Percentiles rank a stretch among this genome's conserved stretches.
Conservation (phyloP, 495 filamentous ascomycete genomes). For the Copromyces sp. region DNA sequence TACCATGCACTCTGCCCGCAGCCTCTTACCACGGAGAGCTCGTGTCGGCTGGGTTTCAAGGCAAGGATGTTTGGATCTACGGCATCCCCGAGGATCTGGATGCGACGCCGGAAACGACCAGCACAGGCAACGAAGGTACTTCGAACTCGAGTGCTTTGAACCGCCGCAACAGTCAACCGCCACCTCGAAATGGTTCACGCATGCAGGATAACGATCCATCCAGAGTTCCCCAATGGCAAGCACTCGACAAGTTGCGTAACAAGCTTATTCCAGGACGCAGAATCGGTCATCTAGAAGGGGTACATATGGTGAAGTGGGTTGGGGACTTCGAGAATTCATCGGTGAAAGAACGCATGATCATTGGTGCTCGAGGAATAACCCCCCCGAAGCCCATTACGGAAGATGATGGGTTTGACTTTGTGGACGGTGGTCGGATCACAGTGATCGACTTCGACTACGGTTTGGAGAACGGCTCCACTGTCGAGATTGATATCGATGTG, state of each 20-base stretch:
- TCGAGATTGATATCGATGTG: constrained; percentile 60
- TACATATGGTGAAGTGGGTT: constrained; percentile 56
- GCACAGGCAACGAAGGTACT: constrained; percentile 17
- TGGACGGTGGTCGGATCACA: constrained; percentile 74
- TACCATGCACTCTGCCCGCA: constrained; percentile 60
- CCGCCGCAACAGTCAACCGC: constrained; percentile 32
- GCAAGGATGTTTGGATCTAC: constrained; percentile 68
- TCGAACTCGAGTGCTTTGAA: constrained; percentile 17
- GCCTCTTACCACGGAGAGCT: constrained; percentile 60
- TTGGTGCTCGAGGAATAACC: constrained; percentile 67
- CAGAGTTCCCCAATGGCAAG: constrained; percentile 55
- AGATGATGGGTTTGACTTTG: constrained; percentile 61
- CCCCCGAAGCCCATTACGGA: constrained; percentile 48
- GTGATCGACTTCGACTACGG: constrained; percentile 66
- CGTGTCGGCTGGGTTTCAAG: constrained; percentile 64
- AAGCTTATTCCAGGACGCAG: constrained; percentile 51
- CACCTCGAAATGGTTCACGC: constrained; percentile 24
- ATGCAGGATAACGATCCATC: constrained; percentile 25
- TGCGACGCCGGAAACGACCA: constrained; percentile 31
- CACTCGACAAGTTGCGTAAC: constrained; percentile 56
- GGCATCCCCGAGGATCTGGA: constrained; percentile 68
- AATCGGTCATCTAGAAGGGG: constrained; percentile 43
- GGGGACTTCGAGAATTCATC: constrained; percentile 33
- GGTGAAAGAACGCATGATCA: constrained; percentile 52
- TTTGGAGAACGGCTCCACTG: constrained; percentile 40